phyloP scores from a whole-genome alignment of 352 stramenopile genomes.

The Peronosclerospora sorghi region DNA sequence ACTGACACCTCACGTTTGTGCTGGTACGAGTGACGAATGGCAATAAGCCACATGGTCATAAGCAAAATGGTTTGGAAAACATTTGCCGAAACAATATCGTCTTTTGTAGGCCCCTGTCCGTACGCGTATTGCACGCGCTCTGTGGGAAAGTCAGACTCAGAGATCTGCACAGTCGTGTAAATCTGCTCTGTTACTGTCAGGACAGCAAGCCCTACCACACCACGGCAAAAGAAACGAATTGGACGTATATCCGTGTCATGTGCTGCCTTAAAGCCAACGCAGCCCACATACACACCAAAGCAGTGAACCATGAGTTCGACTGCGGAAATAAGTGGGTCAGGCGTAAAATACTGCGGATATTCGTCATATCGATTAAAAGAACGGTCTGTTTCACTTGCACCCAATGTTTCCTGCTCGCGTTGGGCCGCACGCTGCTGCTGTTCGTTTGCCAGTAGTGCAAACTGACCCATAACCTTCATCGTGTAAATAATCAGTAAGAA shows the following conservation, averaged over 20 bases:
- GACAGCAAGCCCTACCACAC: conserved; percentile 67
- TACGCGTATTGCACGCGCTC: conserved; percentile 64
- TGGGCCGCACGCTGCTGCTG: conserved; percentile 45
- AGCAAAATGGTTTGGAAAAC: conserved; percentile 81
- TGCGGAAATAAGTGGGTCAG: conserved; percentile 51
- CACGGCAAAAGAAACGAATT: conserved; percentile 76
- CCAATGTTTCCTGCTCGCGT: conserved; percentile 18
- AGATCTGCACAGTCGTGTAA: conserved; percentile 77
- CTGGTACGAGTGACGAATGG: conserved; percentile 66
- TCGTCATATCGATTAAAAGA: conserved; percentile 55
- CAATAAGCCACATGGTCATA: conserved; percentile 73
- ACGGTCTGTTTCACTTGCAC: conserved; percentile 18
- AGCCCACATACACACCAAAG: conserved; percentile 79
- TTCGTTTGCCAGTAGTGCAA: conserved; percentile 72
- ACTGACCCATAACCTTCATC: conserved; percentile 84
- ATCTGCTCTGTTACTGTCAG: conserved; percentile 70
- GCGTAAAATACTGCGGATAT: conserved; percentile 73
- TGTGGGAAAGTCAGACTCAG: conserved; percentile 58
- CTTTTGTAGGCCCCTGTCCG: conserved; percentile 60
- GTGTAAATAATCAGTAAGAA: conserved; percentile 85
- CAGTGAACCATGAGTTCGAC: conserved; percentile 68
- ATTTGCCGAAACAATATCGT: conserved; percentile 79
- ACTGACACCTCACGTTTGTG: conserved; percentile 62
- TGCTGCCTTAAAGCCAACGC: conserved; percentile 77
- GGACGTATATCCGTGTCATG: conserved; percentile 80